Evolutionary conservation across 2,329 filamentous ascomycete genomes (phyloP), one percentile per base, ranked within the genome.

Genomic region (Fusarium phyllophilum): DNA sequence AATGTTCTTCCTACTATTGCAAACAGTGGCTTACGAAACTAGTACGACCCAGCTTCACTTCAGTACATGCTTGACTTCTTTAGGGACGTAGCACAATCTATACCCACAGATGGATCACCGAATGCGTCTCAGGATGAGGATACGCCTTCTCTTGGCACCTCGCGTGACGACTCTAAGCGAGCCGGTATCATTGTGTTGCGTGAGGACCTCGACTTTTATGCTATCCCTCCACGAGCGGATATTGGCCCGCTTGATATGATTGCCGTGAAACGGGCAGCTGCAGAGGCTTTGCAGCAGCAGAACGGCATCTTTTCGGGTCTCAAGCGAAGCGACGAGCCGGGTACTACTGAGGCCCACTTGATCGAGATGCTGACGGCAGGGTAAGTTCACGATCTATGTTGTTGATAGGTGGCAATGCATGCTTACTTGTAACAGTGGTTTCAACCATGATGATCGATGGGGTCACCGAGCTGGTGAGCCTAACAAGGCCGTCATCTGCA

Each of bases 61-160:
- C 95, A 98, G 84, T 99, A 98, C 85, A 99, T 99, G 96, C 90
- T 99, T 74, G 96, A 98, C 79, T 99, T 99, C 84, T 99, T 99
- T 87, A 93, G 96, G 74, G 92, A 92, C 75, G 96, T 99, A 73
- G 96, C 96, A 61, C 95, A 98, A 83, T 96, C 95, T n/a, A 98
- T 99, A 76, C 94, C 94, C 15, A 89, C 90, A 46, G 91, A 94
- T 72, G 85, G 89, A 36, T 94, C 93, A 59, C 90, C 92, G 39
- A 89, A 88, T 64, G 85, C 89, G 41, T 90, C 90, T 5, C 88
- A 90, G 72, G 90, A 94, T 70, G 85, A 89, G 70, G 87, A 92
- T 59, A 78, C 85, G 77, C 90, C 87, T 51, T 88, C 92, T 73
- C 91, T 93, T 71, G 95, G 94, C 83, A 90, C 91, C 78, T 70